Conservation (phyloP, 345 rosid species). For the Boechera retrofracta region DNA sequence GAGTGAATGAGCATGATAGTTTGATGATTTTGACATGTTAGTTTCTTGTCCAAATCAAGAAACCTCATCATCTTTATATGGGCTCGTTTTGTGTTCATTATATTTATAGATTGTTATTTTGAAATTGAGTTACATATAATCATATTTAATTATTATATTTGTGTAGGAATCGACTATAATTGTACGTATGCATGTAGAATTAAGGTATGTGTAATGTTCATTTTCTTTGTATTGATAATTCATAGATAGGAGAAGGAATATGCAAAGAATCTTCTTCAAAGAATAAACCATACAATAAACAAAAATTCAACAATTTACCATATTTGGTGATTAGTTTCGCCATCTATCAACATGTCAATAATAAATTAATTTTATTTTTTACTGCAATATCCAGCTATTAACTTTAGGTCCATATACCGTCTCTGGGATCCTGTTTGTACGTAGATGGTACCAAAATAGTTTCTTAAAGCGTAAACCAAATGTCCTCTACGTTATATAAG, state of each 20-base stretch:
- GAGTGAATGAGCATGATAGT: slow-evolving; percentile 38
- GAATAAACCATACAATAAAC: slow-evolving; percentile 1
- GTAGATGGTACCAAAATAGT: neutral
- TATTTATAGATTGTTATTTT: slow-evolving; percentile 46
- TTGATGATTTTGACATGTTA: slow-evolving; percentile 51
- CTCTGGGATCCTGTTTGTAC: neutral
- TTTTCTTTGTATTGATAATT: neutral
- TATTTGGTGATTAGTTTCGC: neutral
- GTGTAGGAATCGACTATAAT: slow-evolving; percentile 7
- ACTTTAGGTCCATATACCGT: neutral
- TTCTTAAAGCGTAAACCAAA: neutral
- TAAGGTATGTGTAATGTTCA: neutral
- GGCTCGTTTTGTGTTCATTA: slow-evolving; percentile 4
- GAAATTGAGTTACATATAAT: slow-evolving; percentile 36
- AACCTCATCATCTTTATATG: slow-evolving; percentile 38
- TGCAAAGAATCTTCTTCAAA: slow-evolving; percentile 15
- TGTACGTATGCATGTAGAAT: slow-evolving; percentile 51
- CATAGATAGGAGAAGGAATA: neutral
- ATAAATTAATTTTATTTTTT: neutral
- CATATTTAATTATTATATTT: neutral
- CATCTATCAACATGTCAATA: too few species aligned
- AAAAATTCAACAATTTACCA: neutral
- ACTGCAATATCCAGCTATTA: neutral
- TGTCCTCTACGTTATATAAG: neutral
- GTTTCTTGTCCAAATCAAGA: slow-evolving; percentile 80